Evolutionary conservation across 768 basidiomycete species (phyloP).

Genomic region (Phylloporus arenicola): DNA sequence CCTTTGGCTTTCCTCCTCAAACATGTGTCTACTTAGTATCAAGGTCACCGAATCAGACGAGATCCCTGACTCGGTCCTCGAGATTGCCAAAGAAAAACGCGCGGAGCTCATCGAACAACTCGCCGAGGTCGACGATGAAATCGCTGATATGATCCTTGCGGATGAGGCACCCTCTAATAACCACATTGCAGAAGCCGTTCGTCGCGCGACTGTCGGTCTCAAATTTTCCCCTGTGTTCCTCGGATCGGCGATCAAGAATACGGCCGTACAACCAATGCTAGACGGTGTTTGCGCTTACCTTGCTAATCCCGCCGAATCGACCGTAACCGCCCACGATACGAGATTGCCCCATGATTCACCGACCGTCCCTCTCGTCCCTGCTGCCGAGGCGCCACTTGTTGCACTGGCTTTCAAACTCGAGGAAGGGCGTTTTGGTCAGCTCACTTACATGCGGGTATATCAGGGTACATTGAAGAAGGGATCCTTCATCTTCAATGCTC

Average conservation of each 20-base stretch:
- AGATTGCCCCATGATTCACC: constrained; percentile 59
- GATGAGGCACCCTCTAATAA: constrained; percentile 69
- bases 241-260: constrained; percentile 97
- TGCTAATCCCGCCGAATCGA: constrained; percentile 77
- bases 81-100: constrained; percentile 78
- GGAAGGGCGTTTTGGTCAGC: constrained; percentile 93
- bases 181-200: constrained; percentile 80
- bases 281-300: constrained; percentile 96
- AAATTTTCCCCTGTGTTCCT: constrained; percentile 97
- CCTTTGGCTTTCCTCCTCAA: neutral
- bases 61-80: constrained; percentile 72
- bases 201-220: constrained; percentile 80
- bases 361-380: constrained; percentile 72
- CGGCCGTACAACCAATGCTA: constrained; percentile 86
- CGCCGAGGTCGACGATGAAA: constrained; percentile 92
- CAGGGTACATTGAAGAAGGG: constrained; percentile 90
- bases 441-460: constrained; percentile 98
- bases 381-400: constrained; percentile 81
- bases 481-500: constrained; percentile 80
- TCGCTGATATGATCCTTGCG: constrained; percentile 87
- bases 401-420: constrained; percentile 98
- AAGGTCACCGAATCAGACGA: constrained; percentile 79
- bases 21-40: constrained; percentile 40
- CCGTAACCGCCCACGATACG: constrained; percentile 79
- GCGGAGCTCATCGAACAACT: constrained; percentile 90